phyloP scores from a whole-genome alignment of 805 yeast species.

The Metschnikowia anglica region DNA sequence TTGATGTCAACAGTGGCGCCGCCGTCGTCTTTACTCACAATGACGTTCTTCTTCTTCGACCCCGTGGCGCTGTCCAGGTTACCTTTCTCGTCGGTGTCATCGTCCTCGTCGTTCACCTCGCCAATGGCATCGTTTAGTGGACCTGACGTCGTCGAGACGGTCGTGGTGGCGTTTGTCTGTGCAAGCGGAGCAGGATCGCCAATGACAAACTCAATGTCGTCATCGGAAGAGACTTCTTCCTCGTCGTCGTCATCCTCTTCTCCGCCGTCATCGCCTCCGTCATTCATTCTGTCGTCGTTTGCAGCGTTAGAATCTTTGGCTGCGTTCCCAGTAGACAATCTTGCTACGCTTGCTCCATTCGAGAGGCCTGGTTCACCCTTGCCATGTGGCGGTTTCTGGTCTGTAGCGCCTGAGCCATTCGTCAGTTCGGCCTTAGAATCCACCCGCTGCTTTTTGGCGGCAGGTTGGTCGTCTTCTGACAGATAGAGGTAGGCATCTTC shows the following conservation, averaged over 20 bases:
- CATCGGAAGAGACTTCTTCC: constrained; percentile 50
- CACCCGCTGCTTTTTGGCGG: constrained; percentile 14
- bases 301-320: neutral
- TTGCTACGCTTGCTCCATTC: no score
- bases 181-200: constrained; percentile 33
- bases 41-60: constrained; percentile 27
- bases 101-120: constrained; percentile 31
- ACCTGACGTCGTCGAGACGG: constrained; percentile 27
- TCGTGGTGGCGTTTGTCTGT: constrained; percentile 17
- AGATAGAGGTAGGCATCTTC: constrained; percentile 72
- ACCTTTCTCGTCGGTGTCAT: constrained; percentile 15
- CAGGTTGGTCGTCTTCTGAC: constrained; percentile 35
- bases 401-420: neutral
- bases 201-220: constrained; percentile 82
- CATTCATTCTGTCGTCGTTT: neutral
- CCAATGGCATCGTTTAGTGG: constrained; percentile 32
- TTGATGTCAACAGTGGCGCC: constrained; percentile 62
- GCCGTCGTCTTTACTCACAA: constrained; percentile 35
- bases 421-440: neutral
- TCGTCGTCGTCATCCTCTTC: constrained; percentile 38
- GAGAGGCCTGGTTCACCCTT: no score
- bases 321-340: neutral
- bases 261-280: constrained; percentile 6
- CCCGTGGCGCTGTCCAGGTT: neutral
- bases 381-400: neutral